These are phyloP conservation scores for Pezicula radicicola DNA, from an alignment of 2,329 filamentous ascomycete species.

Conservation along the genomic window DNA sequence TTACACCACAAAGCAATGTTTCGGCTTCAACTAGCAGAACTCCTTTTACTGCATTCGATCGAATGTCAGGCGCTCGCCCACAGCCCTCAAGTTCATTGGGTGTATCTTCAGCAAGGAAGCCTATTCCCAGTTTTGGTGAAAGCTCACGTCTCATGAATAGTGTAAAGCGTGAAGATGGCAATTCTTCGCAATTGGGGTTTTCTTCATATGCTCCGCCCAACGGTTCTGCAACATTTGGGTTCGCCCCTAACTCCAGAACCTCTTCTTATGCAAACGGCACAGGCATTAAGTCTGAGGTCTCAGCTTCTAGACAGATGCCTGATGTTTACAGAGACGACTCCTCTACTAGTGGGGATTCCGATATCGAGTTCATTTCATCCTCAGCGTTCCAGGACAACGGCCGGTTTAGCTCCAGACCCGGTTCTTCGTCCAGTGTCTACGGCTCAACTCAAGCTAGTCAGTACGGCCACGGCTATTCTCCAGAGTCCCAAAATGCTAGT, in stretches of 20 bases:
- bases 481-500: conserved; percentile 15
- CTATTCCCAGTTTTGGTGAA: not conserved
- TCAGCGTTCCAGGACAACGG: conserved; percentile 24
- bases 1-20: not conserved
- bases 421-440: not conserved
- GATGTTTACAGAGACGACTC: conserved; percentile 19
- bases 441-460: not conserved
- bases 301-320: conserved; percentile 8
- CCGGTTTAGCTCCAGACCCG: not conserved
- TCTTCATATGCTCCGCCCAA: not conserved
- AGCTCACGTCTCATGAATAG: not conserved
- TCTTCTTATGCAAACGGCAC: not conserved
- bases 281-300: conserved; percentile 4
- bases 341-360: conserved; percentile 21
- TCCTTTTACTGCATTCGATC: conserved; percentile 22
- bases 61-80: conserved; percentile 19
- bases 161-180: conserved; percentile 6
- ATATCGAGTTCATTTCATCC: conserved; percentile 26
- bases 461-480: conserved; percentile 1
- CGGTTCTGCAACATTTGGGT: not conserved
- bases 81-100: conserved; percentile 5
- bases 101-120: conserved; percentile 6
- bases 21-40: not conserved
- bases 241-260: not conserved
- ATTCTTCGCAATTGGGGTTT: not conserved